Percentiles rank a stretch among this genome's conserved stretches.
Conservation (phyloP, 179 eudicot species). For the Beta corolliflora region DNA sequence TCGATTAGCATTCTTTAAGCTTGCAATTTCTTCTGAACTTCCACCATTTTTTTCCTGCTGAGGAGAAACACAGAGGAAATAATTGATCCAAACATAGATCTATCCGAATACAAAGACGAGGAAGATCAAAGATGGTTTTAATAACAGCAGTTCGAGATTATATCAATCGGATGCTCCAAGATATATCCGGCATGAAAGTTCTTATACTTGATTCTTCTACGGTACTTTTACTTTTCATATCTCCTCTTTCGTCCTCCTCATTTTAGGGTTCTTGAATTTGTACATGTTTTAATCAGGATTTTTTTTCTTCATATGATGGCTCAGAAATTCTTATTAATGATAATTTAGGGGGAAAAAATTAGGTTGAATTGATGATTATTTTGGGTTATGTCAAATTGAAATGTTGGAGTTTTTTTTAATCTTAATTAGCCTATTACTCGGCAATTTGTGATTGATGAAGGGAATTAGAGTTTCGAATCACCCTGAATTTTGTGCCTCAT, state of each 20-base stretch:
- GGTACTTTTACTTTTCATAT: constrained; percentile 36
- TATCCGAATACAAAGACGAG: neutral
- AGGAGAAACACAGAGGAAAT: neutral
- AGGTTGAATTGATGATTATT: neutral
- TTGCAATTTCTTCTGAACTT: too few relatives aligned
- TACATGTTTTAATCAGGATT: neutral
- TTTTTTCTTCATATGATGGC: too few relatives aligned
- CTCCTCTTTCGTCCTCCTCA: neutral
- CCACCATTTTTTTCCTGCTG: neutral
- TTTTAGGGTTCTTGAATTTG: neutral
- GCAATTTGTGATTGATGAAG: neutral
- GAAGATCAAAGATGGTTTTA: constrained; percentile 54
- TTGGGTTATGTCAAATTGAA: neutral
- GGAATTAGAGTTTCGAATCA: neutral
- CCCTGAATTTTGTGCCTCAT: neutral
- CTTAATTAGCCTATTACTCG: neutral
- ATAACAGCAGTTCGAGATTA: constrained; percentile 69
- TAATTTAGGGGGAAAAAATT: neutral
- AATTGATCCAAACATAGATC: constrained; percentile 4
- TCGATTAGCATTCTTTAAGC: too few relatives aligned
- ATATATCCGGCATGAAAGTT: constrained; percentile 90
- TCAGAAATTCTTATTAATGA: neutral
- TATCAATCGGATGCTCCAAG: constrained; percentile 79
- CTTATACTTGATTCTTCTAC: constrained; percentile 83
- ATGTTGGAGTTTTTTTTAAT: neutral